Base-by-base conservation (phyloP, 2,329 filamentous ascomycete genomes). In the Remersonia thermophila region DNA sequence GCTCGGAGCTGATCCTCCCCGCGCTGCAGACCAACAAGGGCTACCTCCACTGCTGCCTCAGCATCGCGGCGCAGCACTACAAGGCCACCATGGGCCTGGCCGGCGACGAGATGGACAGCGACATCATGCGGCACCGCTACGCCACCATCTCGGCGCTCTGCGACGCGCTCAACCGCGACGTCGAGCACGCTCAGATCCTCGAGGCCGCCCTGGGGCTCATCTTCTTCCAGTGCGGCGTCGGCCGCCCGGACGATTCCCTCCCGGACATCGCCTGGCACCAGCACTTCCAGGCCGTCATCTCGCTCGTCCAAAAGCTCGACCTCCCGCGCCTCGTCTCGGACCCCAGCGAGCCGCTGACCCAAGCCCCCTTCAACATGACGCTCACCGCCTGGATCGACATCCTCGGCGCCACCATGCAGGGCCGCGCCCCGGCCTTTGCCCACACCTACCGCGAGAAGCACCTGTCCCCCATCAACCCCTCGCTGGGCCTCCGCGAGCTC, bases 381-480 rank as follows among this genome's bases (percentile, higher is more conserved):
- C 66, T 94, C 44, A 81, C 85, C 5, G 71, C 86, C 8, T 96
- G 91, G 91, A 94, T 96, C 52, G 91, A 98, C 59, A 95, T 98
- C 47, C 74, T 96, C 25, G 91, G 91, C 44, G 80, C 87, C 2
- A 93, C 87, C 8, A 94, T 98, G 78, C 73, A 83, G 44, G 87
- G 87, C 25, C 74, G 77, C 38, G 81, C 85, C 8, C 91, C 91
- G 7, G 73, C 75, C 7, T 96, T 95, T 53, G 86, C 91, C 4
- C 83, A 95, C 62, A 84, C 82, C n/a, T 98, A 96, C 62, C 80
- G 91, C 33, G 80, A 91, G 57, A 93, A 95, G 69, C 84, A 94
- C 57, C 73, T 94, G 35, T 82, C 83, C 8, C 56, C 62, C 9
- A 58, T 62, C 44, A 72, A 73, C 57, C 61, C 68, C 15, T 73